Conservation (phyloP, 2,329 filamentous ascomycete genomes). For the Tolypocladium capitatum region DNA sequence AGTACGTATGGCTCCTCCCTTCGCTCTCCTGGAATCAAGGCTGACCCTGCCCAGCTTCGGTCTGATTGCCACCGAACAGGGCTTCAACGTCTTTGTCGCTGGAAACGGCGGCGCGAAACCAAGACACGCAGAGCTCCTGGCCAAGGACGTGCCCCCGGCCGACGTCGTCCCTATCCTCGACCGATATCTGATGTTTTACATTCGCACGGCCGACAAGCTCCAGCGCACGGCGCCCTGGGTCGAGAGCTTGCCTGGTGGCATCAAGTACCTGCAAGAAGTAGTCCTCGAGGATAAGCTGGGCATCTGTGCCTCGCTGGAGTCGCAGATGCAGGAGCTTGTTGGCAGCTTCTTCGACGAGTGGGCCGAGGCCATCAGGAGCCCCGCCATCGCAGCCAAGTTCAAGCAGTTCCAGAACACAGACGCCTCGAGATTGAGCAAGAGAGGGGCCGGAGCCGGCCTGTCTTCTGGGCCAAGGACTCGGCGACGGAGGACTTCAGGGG, state of each 20-base stretch:
- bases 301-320: constrained; percentile 70
- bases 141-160: constrained; percentile 72
- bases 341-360: constrained; percentile 83
- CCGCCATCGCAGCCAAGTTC: constrained; percentile 56
- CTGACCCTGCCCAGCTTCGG: constrained; percentile 47
- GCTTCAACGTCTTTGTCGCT: constrained; percentile 84
- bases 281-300: constrained; percentile 77
- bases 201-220: constrained; percentile 80
- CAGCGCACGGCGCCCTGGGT: constrained; percentile 84
- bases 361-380: constrained; percentile 66
- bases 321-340: constrained; percentile 78
- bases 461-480: constrained; percentile 61
- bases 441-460: constrained; percentile 59
- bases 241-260: constrained; percentile 69
- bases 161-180: constrained; percentile 77
- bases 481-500: constrained; percentile 60
- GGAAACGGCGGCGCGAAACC: constrained; percentile 85
- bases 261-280: constrained; percentile 71
- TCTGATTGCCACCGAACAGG: constrained; percentile 82
- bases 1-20: constrained; percentile 44
- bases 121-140: constrained; percentile 66
- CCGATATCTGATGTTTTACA: constrained; percentile 86
- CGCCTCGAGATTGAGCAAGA: constrained; percentile 65
- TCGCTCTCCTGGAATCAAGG: background rate
- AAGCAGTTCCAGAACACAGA: constrained; percentile 72